Conservation (phyloP, 2,329 filamentous ascomycete species). For the Colletotrichum tamarilloi region DNA sequence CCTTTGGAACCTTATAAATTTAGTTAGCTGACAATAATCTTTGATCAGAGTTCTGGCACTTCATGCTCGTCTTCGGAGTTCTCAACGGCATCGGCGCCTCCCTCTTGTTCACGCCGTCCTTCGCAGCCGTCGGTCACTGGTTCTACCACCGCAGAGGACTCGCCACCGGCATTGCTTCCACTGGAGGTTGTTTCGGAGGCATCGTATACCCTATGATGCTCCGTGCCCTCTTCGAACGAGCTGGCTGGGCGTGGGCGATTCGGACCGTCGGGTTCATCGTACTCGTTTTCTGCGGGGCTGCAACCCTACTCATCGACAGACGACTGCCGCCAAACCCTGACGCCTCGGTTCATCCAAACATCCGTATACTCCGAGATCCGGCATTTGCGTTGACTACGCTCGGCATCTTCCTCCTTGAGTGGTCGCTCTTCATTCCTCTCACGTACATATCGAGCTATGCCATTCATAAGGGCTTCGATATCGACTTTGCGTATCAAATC, state of each 20-base stretch:
- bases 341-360: conserved; percentile 70
- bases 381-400: conserved; percentile 73
- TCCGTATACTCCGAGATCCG: conserved; percentile 71
- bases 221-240: conserved; percentile 39
- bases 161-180: conserved; percentile 84
- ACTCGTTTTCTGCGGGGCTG: conserved; percentile 55
- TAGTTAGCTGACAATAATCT: neutral
- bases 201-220: conserved; percentile 71
- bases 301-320: conserved; percentile 62
- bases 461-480: conserved; percentile 70
- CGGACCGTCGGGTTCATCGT: conserved; percentile 61
- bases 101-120: conserved; percentile 84
- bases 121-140: conserved; percentile 76
- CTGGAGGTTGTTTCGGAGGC: conserved; percentile 78
- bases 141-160: conserved; percentile 80
- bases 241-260: conserved; percentile 54
- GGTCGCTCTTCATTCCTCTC: conserved; percentile 81
- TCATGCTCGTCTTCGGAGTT: conserved; percentile 82
- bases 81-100: conserved; percentile 79
- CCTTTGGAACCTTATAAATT: neutral
- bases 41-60: conserved; percentile 79
- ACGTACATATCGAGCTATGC: conserved; percentile 85
- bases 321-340: conserved; percentile 70
- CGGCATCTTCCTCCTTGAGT: conserved; percentile 78
- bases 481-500: conserved; percentile 78